A percentile compares a stretch with the other conserved stretches of the same genome.
phyloP scores from a whole-genome alignment of 2,329 filamentous ascomycete genomes.

The Teratosphaeriaceae sp. region DNA sequence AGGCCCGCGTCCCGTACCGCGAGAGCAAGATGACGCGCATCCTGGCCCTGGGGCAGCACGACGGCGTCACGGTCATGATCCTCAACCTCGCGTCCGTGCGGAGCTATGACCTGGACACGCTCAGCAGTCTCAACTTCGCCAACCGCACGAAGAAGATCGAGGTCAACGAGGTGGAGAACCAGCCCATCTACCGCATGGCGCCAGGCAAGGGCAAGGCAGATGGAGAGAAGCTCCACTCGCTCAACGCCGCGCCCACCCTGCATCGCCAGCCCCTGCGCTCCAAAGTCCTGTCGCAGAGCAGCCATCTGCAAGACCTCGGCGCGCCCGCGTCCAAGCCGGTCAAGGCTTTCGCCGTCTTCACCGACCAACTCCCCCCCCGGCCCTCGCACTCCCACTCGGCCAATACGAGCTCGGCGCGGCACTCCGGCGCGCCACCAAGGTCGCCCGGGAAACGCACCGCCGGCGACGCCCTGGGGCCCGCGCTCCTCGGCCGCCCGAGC shows the following conservation, averaged over 20 bases:
- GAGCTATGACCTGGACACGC: slow-evolving; percentile 86
- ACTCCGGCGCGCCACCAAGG: slow-evolving; percentile 14
- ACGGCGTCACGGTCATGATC: slow-evolving; percentile 94
- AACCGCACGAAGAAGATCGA: slow-evolving; percentile 96
- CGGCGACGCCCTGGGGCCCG: slow-evolving; percentile 32
- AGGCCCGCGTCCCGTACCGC: slow-evolving; percentile 75
- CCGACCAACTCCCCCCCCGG: slow-evolving; percentile 58
- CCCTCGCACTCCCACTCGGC: slow-evolving; percentile 15
- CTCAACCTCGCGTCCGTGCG: slow-evolving; percentile 87
- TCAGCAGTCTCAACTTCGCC: slow-evolving; percentile 90
- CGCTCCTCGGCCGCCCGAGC: slow-evolving; percentile 31
- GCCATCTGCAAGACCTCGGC: slow-evolving; percentile 46
- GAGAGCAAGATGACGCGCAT: slow-evolving; percentile 98
- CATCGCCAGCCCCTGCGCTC: slow-evolving; percentile 71
- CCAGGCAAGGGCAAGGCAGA: slow-evolving; percentile 30
- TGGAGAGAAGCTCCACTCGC: slow-evolving; percentile 27
- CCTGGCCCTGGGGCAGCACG: slow-evolving; percentile 84
- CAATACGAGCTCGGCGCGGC: slow-evolving; percentile 19
- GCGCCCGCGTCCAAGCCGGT: slow-evolving; percentile 58
- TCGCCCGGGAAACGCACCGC: slow-evolving; percentile 40
- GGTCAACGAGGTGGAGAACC: slow-evolving; percentile 90
- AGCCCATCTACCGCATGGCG: slow-evolving; percentile 62
- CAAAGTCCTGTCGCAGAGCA: slow-evolving; percentile 67
- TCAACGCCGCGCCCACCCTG: slow-evolving; percentile 31
- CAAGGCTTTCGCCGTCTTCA: slow-evolving; percentile 83